Evolutionary conservation across 2,329 filamentous ascomycete genomes (phyloP).

Genomic region (Diaporthe sp.): DNA sequence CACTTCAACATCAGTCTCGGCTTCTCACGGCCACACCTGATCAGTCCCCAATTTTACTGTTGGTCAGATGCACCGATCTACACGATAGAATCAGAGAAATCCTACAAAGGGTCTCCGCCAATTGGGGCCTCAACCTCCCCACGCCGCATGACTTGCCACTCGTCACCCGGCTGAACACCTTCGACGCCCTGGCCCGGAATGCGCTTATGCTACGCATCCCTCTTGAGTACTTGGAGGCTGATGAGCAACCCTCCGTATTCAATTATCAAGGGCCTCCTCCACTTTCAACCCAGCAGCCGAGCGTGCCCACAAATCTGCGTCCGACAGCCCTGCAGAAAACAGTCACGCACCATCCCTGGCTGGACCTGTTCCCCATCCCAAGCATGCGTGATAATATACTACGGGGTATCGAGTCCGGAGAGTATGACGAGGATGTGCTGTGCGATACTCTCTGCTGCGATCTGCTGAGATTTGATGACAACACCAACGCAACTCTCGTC

Average conservation of each 20-base stretch:
- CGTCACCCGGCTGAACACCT: slow-evolving; percentile 4
- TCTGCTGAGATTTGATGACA: background rate
- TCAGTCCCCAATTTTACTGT: background rate
- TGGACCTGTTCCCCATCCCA: background rate
- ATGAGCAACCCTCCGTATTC: background rate
- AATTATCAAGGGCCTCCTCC: background rate
- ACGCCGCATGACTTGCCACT: background rate
- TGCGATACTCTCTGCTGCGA: slow-evolving; percentile 2
- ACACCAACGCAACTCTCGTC: background rate
- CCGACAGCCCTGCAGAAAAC: background rate
- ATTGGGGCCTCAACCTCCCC: background rate
- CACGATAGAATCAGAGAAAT: background rate
- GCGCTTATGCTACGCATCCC: background rate
- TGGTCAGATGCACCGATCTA: background rate
- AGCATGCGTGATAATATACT: background rate
- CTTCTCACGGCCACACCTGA: background rate
- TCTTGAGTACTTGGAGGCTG: background rate
- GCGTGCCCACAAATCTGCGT: background rate
- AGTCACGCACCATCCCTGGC: background rate
- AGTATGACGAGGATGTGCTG: background rate
- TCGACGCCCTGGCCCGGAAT: slow-evolving; percentile 17
- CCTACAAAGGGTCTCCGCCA: background rate
- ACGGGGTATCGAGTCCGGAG: background rate
- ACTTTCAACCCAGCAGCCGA: background rate
- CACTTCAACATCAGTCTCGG: background rate